Percentiles rank a stretch among this genome's conserved stretches.
These are phyloP conservation scores for Salix arbutifolia DNA, from an alignment of 345 rosid species.

Conservation along the genomic window DNA sequence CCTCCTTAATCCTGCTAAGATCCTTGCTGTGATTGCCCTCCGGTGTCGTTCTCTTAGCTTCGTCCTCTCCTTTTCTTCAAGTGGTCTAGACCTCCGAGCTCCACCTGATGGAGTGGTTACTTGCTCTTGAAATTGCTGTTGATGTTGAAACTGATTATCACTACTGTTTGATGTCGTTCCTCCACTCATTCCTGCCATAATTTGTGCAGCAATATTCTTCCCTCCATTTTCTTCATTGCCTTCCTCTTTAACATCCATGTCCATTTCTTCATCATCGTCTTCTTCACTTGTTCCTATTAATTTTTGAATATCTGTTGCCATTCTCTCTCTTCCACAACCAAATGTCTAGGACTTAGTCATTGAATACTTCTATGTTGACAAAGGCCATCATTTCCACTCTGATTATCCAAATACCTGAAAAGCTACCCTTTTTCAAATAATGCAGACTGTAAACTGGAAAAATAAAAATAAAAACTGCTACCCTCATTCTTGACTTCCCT, in stretches of 20 bases:
- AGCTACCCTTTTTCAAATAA: slow-evolving; percentile 11
- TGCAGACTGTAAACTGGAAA: slow-evolving; percentile 9
- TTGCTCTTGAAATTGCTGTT: slow-evolving; percentile 70
- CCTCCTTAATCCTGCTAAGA: slow-evolving; percentile 87
- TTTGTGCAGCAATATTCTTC: slow-evolving; percentile 39
- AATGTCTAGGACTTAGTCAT: slow-evolving; percentile 18
- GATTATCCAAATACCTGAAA: slow-evolving; percentile 11
- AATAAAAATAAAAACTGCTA: neutral
- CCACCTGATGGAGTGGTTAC: slow-evolving; percentile 58
- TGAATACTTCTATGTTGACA: slow-evolving; percentile 9
- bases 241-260: slow-evolving; percentile 87
- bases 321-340: slow-evolving; percentile 23
- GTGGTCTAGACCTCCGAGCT: slow-evolving; percentile 69
- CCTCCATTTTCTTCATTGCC: slow-evolving; percentile 56
- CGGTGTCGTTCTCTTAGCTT: slow-evolving; percentile 96
- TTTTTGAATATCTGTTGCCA: slow-evolving; percentile 86
- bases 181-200: slow-evolving; percentile 46
- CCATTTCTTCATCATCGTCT: slow-evolving; percentile 90
- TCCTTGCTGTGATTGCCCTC: slow-evolving; percentile 96
- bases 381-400: slow-evolving; percentile 21
- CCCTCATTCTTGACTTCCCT: slow-evolving; percentile 10
- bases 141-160: slow-evolving; percentile 54
- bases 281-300: slow-evolving; percentile 72
- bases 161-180: slow-evolving; percentile 39
- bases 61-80: slow-evolving; percentile 95